These are phyloP conservation scores for Erucastrum elatum DNA, from an alignment of 345 rosid species.

Conservation along the genomic window DNA sequence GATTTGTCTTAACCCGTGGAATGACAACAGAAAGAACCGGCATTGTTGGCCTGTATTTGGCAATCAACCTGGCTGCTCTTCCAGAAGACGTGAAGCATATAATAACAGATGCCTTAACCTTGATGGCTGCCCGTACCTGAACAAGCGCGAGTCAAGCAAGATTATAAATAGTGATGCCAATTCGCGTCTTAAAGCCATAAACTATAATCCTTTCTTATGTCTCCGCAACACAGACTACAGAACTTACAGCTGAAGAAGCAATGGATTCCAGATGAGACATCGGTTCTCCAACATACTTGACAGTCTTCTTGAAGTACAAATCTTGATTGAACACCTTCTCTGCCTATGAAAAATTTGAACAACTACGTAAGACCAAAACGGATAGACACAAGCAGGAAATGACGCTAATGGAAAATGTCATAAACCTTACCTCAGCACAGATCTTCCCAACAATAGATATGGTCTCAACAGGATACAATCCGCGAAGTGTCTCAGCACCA, in stretches of 20 bases:
- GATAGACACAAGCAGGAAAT: constrained; percentile 2
- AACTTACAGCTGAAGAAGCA: constrained; percentile 90
- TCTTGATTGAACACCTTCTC: constrained; percentile 98
- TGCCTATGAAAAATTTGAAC: constrained; percentile 50
- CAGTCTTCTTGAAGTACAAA: constrained; percentile 83
- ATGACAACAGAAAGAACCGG: constrained; percentile 97
- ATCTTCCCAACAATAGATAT: constrained; percentile 80
- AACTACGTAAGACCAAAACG: background rate
- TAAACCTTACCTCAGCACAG: constrained; percentile 72
- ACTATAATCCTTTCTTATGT: background rate
- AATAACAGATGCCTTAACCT: constrained; percentile 95
- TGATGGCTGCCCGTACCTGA: constrained; percentile 96
- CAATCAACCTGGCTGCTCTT: constrained; percentile 98
- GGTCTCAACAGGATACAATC: constrained; percentile 87
- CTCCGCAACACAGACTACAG: constrained; percentile 2
- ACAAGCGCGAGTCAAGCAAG: background rate
- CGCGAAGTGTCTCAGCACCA: constrained; percentile 95
- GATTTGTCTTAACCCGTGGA: constrained; percentile 96
- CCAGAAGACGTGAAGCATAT: constrained; percentile 98
- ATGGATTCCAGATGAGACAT: constrained; percentile 96
- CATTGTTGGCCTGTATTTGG: constrained; percentile 98
- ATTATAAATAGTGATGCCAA: constrained; percentile 11
- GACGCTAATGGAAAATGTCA: background rate
- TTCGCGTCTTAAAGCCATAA: background rate
- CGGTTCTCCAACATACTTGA: constrained; percentile 92